These are phyloP conservation scores for Lentinula aciculospora DNA, from an alignment of 768 basidiomycete genomes.

Conservation along the genomic window DNA sequence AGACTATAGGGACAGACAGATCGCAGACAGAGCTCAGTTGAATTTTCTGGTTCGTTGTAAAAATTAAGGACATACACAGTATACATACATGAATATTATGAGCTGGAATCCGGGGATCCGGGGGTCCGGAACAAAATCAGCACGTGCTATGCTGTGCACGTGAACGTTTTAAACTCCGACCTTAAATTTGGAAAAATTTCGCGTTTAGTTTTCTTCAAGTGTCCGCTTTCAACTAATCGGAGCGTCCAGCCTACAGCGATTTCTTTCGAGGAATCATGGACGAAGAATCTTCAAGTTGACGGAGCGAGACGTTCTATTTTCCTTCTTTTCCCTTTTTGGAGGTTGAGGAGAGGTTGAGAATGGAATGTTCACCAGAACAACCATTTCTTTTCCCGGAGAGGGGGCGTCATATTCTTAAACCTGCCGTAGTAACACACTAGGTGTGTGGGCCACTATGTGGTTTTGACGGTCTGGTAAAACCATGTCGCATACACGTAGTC, in stretches of 20 bases:
- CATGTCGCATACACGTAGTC: conserved; percentile 60
- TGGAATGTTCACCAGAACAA: conserved; percentile 43
- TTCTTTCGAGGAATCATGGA: conserved; percentile 41
- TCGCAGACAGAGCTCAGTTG: too few species aligned
- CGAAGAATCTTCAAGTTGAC: conserved; percentile 68
- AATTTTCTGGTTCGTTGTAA: too few species aligned
- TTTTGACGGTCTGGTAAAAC: conserved; percentile 80
- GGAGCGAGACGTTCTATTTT: conserved; percentile 61
- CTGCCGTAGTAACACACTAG: conserved; percentile 49
- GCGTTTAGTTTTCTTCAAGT: conserved; percentile 33
- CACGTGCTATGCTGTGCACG: too few species aligned
- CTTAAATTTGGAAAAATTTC: too few species aligned
- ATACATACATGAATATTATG: too few species aligned
- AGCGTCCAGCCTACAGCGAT: conserved; percentile 49
- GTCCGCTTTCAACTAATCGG: conserved; percentile 62
- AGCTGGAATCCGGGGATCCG: too few species aligned
- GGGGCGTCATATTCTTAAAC: conserved; percentile 79
- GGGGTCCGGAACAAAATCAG: too few species aligned
- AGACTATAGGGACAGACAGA: too few species aligned
- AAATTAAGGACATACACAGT: too few species aligned
- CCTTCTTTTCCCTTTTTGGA: neutral
- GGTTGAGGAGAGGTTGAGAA: neutral
- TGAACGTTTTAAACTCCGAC: too few species aligned
- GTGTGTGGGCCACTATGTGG: conserved; percentile 63
- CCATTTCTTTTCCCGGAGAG: conserved; percentile 19